Conservation (phyloP, 129 eudicot species). For the Flaveria trinervia region DNA sequence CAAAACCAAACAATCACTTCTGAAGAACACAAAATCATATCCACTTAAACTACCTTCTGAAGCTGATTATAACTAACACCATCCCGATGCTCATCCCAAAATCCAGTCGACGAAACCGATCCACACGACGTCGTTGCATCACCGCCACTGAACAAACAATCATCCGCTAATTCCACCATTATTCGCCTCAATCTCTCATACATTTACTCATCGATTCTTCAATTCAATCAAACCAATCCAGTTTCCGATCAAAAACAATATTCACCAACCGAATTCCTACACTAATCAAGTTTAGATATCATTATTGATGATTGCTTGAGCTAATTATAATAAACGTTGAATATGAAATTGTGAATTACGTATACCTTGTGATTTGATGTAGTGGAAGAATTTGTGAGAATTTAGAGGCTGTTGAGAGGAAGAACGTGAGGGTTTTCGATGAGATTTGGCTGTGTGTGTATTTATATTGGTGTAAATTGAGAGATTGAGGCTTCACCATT, state of each 20-base stretch:
- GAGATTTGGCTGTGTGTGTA: constrained; percentile 48
- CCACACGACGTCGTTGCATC: constrained; percentile 51
- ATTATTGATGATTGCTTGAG: constrained; percentile 27
- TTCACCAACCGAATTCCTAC: constrained; percentile 15
- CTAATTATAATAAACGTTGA: background rate
- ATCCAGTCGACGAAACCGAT: constrained; percentile 53
- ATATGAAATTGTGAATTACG: constrained; percentile 24
- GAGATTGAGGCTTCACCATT: constrained; percentile 37
- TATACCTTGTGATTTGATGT: constrained; percentile 27
- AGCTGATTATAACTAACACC: constrained; percentile 79
- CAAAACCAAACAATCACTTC: background rate
- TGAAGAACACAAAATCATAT: constrained; percentile 2
- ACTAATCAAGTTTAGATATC: constrained; percentile 17
- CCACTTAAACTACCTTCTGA: constrained; percentile 62
- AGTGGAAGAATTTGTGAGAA: constrained; percentile 32
- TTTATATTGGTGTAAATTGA: constrained; percentile 20
- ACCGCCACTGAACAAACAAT: constrained; percentile 42
- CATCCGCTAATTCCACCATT: constrained; percentile 75
- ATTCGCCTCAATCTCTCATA: constrained; percentile 39
- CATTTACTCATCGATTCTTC: constrained; percentile 20
- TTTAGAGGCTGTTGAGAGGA: constrained; percentile 43
- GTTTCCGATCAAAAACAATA: constrained; percentile 21
- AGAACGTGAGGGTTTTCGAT: constrained; percentile 46
- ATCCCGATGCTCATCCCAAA: constrained; percentile 78
- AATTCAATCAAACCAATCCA: constrained; percentile 17